phyloP scores from a whole-genome alignment of 176 grass and related monocot genomes.

The Raddia guianensis region DNA sequence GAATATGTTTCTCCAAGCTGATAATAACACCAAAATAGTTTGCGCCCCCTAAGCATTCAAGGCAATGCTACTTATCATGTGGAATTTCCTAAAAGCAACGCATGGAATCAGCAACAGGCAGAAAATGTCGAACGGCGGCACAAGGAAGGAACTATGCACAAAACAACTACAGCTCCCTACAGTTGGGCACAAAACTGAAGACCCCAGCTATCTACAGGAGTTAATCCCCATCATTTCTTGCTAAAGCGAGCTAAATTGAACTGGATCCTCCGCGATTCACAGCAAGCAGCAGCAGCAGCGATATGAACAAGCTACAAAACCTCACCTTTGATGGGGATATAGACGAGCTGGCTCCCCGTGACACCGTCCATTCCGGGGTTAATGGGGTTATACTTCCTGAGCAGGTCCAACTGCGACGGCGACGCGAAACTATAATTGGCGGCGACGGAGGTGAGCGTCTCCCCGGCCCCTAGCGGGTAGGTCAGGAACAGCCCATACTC shows the following conservation, averaged over 20 bases:
- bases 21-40: background rate
- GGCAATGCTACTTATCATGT: background rate
- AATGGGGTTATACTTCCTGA: conserved; percentile 61
- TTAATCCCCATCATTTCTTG: background rate
- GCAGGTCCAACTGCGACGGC: conserved; percentile 25
- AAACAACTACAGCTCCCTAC: background rate
- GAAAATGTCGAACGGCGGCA: too few relatives aligned
- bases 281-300: background rate
- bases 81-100: background rate
- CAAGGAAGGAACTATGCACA: too few relatives aligned
- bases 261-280: background rate
- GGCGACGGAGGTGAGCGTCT: conserved; percentile 57
- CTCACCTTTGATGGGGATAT: conserved; percentile 68
- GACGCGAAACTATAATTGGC: conserved; percentile 34
- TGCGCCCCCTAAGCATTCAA: background rate
- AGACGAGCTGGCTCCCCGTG: conserved; percentile 49
- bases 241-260: background rate
- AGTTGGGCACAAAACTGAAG: background rate
- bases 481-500: conserved; percentile 80
- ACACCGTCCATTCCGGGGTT: conserved; percentile 55
- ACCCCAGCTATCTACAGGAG: background rate
- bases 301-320: background rate
- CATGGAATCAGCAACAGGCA: background rate
- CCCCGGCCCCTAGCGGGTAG: conserved; percentile 47
- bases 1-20: background rate